Percentiles rank a stretch among this genome's conserved stretches.
Conservation (phyloP, 1,284 basidiomycete species). For the Taiwanofungus camphoratus region DNA sequence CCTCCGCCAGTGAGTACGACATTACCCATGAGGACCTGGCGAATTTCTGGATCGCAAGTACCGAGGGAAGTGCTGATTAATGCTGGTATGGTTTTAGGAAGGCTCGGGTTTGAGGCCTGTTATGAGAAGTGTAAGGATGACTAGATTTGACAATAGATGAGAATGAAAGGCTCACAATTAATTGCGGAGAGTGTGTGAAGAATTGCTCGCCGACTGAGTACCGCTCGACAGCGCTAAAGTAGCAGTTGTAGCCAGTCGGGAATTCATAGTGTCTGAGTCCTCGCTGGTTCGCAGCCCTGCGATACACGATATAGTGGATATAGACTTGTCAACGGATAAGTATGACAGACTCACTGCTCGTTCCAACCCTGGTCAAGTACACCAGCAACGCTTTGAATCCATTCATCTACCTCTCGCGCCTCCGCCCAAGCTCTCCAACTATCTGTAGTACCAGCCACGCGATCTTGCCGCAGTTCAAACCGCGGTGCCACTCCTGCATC, state of each 20-base stretch:
- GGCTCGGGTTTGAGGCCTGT: slow-evolving; percentile 59
- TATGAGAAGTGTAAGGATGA: not conserved
- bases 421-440: slow-evolving; percentile 85
- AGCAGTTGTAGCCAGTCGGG: slow-evolving; percentile 87
- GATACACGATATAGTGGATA: not conserved
- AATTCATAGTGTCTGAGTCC: slow-evolving; percentile 83
- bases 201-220: slow-evolving; percentile 86
- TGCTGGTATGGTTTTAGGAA: slow-evolving; percentile 72
- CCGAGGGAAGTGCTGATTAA: slow-evolving; percentile 79
- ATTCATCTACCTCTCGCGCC: slow-evolving; percentile 83
- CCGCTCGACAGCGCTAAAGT: slow-evolving; percentile 75
- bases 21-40: slow-evolving; percentile 86
- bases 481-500: slow-evolving; percentile 54
- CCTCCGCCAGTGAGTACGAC: slow-evolving; percentile 94
- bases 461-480: slow-evolving; percentile 70
- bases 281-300: slow-evolving; percentile 47
- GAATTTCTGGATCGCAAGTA: slow-evolving; percentile 88
- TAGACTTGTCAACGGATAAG: not conserved
- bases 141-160: not conserved
- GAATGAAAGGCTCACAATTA: slow-evolving; percentile 50
- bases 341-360: slow-evolving; percentile 55
- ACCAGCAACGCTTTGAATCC: slow-evolving; percentile 86
- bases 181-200: slow-evolving; percentile 72
- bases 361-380: slow-evolving; percentile 87
- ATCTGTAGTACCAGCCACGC: slow-evolving; percentile 66